Evolutionary conservation across 1,139 yeast genomes (phyloP).

Genomic region (Taphrina confusa): DNA sequence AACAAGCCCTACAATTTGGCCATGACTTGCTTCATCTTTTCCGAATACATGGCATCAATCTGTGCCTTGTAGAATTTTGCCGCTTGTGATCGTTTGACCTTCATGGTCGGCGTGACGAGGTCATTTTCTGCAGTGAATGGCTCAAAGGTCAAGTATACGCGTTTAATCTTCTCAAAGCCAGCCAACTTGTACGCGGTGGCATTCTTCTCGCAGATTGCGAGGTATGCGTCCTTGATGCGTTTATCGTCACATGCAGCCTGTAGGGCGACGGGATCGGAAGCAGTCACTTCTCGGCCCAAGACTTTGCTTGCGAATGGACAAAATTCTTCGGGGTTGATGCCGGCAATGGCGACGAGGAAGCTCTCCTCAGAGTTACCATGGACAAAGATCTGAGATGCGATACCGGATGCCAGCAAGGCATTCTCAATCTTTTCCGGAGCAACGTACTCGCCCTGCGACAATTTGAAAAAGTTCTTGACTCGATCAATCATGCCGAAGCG

Average conservation of each 20-base stretch:
- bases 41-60: conserved; percentile 60
- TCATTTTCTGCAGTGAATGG: conserved; percentile 67
- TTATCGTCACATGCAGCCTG: conserved; percentile 44
- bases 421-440: conserved; percentile 79
- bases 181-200: conserved; percentile 46
- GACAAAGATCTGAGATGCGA: conserved; percentile 60
- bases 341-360: conserved; percentile 64
- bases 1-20: conserved; percentile 22
- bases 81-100: conserved; percentile 66
- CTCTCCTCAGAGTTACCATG: conserved; percentile 68
- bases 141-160: conserved; percentile 60
- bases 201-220: conserved; percentile 45
- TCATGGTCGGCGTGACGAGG: conserved; percentile 72
- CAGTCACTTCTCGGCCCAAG: conserved; percentile 41
- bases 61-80: conserved; percentile 51
- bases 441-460: conserved; percentile 76
- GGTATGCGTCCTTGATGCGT: conserved; percentile 45
- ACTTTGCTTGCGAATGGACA: conserved; percentile 43
- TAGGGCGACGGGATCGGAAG: conserved; percentile 45
- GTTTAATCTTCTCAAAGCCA: conserved; percentile 66
- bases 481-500: conserved; percentile 67
- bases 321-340: conserved; percentile 55
- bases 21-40: conserved; percentile 42
- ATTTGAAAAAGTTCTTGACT: conserved; percentile 75
- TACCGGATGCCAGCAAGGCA: conserved; percentile 59